phyloP scores from a whole-genome alignment of 352 stramenopile genomes.

The Globisporangium irregulare region DNA sequence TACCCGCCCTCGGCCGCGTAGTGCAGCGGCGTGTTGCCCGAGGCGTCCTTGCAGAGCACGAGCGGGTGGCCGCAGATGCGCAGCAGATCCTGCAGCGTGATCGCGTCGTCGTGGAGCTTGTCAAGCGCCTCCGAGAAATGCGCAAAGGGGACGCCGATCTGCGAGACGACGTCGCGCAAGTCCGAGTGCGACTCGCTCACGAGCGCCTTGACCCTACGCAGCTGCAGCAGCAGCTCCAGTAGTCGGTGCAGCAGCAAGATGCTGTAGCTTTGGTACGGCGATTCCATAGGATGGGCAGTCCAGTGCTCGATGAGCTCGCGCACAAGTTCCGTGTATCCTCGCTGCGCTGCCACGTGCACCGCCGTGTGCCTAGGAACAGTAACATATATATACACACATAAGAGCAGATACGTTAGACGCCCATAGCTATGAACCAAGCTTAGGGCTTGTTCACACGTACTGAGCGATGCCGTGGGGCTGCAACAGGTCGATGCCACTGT shows the following conservation, averaged over 20 bases:
- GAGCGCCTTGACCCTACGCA: slow-evolving; percentile 47
- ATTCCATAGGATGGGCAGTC: slow-evolving; percentile 58
- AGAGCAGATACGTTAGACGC: background rate
- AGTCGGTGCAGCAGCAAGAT: slow-evolving; percentile 47
- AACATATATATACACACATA: background rate
- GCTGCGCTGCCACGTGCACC: slow-evolving; percentile 58
- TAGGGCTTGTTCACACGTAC: slow-evolving; percentile 25
- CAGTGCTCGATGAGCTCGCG: slow-evolving; percentile 57
- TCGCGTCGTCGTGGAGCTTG: slow-evolving; percentile 48
- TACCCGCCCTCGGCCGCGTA: slow-evolving; percentile 77
- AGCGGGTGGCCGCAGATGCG: slow-evolving; percentile 72
- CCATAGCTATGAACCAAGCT: background rate
- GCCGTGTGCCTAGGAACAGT: slow-evolving; percentile 38
- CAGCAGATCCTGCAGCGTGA: slow-evolving; percentile 62
- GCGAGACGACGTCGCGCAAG: slow-evolving; percentile 42
- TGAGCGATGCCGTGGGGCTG: slow-evolving; percentile 62
- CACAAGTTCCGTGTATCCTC: slow-evolving; percentile 68
- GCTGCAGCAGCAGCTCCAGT: slow-evolving; percentile 43
- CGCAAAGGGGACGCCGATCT: slow-evolving; percentile 53
- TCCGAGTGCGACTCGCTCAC: slow-evolving; percentile 62
- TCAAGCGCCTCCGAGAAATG: slow-evolving; percentile 69
- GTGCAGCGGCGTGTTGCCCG: slow-evolving; percentile 73
- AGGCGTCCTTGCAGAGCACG: slow-evolving; percentile 53
- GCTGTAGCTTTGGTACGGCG: slow-evolving; percentile 62
- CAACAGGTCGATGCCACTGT: slow-evolving; percentile 53